These are phyloP conservation scores for Crithidia fasciculata DNA, from an alignment of 208 protist species.

Conservation along the genomic window DNA sequence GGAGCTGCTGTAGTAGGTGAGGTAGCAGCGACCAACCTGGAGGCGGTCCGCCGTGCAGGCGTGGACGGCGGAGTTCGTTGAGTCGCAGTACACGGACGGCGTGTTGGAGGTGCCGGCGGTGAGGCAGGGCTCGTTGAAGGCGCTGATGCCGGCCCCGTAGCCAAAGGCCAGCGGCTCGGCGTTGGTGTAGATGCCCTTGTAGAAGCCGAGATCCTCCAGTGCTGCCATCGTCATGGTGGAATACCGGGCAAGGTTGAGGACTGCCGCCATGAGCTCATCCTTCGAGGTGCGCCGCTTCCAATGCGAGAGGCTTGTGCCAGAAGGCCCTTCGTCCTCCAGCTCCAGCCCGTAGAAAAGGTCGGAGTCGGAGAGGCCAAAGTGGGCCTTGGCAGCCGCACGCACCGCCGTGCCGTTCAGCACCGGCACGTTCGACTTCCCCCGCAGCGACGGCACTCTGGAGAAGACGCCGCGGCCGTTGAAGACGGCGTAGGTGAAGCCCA, in stretches of 20 bases:
- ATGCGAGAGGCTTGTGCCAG: slow-evolving; percentile 67
- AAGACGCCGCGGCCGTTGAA: slow-evolving; percentile 30
- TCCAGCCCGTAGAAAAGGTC: slow-evolving; percentile 51
- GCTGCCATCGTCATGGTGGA: slow-evolving; percentile 74
- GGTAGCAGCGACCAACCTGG: slow-evolving; percentile 35
- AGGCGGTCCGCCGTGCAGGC: slow-evolving; percentile 43
- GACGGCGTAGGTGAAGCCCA: slow-evolving; percentile 60
- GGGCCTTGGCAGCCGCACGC: slow-evolving; percentile 31
- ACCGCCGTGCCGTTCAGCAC: slow-evolving; percentile 49
- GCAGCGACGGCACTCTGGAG: slow-evolving; percentile 17
- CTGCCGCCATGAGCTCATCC: slow-evolving; percentile 86
- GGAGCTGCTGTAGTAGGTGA: not conserved
- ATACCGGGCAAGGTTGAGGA: slow-evolving; percentile 40
- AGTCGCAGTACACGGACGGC: slow-evolving; percentile 56
- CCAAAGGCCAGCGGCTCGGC: slow-evolving; percentile 77
- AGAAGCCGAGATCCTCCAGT: slow-evolving; percentile 84
- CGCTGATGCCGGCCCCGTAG: slow-evolving; percentile 47
- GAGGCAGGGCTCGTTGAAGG: slow-evolving; percentile 49
- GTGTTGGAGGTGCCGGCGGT: slow-evolving; percentile 29
- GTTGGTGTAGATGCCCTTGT: slow-evolving; percentile 59
- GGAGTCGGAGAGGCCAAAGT: slow-evolving; percentile 58
- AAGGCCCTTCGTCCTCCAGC: slow-evolving; percentile 76
- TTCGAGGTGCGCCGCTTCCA: slow-evolving; percentile 83
- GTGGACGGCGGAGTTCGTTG: not conserved
- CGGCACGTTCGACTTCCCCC: slow-evolving; percentile 36